Conservation (phyloP, 257 asterid genomes). For the Solanum dulcamara region DNA sequence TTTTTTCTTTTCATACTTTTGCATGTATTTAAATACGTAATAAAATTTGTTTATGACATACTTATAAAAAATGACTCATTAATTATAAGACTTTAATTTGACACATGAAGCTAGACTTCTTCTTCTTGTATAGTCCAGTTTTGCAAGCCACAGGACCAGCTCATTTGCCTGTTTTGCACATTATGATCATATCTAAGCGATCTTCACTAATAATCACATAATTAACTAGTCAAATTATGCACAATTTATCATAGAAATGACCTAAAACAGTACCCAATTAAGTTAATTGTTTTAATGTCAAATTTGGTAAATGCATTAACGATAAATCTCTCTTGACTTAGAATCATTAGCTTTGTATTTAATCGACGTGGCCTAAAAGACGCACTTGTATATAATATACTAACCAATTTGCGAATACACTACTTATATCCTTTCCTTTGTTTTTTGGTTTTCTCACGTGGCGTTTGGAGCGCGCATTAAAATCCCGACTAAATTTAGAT, state of each 20-base stretch:
- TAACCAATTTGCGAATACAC: neutral
- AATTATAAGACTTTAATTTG: constrained; percentile 30
- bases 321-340: neutral
- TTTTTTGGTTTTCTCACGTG: too few species aligned
- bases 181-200: neutral
- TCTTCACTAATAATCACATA: neutral
- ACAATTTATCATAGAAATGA: neutral
- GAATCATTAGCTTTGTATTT: neutral
- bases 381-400: neutral
- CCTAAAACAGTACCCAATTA: neutral
- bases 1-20: neutral
- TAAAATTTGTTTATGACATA: neutral
- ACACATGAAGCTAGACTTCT: constrained; percentile 24
- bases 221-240: neutral
- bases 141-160: constrained; percentile 29
- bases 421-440: too few species aligned
- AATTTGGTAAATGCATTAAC: neutral
- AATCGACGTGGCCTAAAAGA: neutral
- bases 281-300: neutral
- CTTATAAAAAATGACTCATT: constrained; percentile 1
- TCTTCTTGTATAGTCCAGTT: constrained; percentile 7
- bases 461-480: too few species aligned
- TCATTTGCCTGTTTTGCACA: constrained; percentile 12
- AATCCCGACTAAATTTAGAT: too few species aligned
- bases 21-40: neutral